Percentiles rank a stretch among this genome's conserved stretches.
phyloP scores from a whole-genome alignment of 2,329 filamentous ascomycete genomes.

The Davidsoniella eucalypti region DNA sequence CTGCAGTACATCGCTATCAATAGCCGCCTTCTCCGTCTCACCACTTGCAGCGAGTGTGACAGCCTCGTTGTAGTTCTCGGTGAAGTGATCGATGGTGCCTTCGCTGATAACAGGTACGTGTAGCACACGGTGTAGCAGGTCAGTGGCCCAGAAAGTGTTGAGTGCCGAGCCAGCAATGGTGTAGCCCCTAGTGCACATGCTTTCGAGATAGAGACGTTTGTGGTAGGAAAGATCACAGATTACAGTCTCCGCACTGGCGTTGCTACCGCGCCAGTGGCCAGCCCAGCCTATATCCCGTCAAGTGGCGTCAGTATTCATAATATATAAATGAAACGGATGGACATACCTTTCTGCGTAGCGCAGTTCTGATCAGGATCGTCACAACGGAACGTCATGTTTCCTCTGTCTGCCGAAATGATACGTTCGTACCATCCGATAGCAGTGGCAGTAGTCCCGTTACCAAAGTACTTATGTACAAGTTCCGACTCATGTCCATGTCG shows the following conservation, averaged over 20 bases:
- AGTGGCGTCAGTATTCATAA: not conserved
- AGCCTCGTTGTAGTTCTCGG: slow-evolving; percentile 39
- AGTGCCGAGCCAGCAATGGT: slow-evolving; percentile 37
- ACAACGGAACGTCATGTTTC: slow-evolving; percentile 44
- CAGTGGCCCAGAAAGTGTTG: slow-evolving; percentile 48
- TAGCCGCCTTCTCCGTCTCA: slow-evolving; percentile 30
- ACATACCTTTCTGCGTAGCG: slow-evolving; percentile 26
- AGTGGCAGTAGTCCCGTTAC: slow-evolving; percentile 37
- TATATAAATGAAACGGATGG: not conserved
- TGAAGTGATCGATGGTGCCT: slow-evolving; percentile 43
- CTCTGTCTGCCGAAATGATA: slow-evolving; percentile 40
- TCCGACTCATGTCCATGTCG: slow-evolving; percentile 39
- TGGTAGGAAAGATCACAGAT: slow-evolving; percentile 49
- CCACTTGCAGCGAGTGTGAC: slow-evolving; percentile 30
- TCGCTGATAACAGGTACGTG: slow-evolving; percentile 47
- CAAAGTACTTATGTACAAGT: slow-evolving; percentile 51
- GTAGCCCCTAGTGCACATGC: slow-evolving; percentile 47
- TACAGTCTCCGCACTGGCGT: slow-evolving; percentile 50
- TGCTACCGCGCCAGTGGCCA: slow-evolving; percentile 50
- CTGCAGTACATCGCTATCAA: slow-evolving; percentile 46
- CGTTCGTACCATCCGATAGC: slow-evolving; percentile 47
- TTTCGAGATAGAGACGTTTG: slow-evolving; percentile 37
- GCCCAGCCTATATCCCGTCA: slow-evolving; percentile 34
- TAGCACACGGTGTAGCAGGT: slow-evolving; percentile 49
- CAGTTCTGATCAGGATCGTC: slow-evolving; percentile 55